Percentiles rank a stretch among this genome's conserved stretches.
phyloP scores from a whole-genome alignment of 2,329 filamentous ascomycete genomes.

The Cytospora leucostoma region DNA sequence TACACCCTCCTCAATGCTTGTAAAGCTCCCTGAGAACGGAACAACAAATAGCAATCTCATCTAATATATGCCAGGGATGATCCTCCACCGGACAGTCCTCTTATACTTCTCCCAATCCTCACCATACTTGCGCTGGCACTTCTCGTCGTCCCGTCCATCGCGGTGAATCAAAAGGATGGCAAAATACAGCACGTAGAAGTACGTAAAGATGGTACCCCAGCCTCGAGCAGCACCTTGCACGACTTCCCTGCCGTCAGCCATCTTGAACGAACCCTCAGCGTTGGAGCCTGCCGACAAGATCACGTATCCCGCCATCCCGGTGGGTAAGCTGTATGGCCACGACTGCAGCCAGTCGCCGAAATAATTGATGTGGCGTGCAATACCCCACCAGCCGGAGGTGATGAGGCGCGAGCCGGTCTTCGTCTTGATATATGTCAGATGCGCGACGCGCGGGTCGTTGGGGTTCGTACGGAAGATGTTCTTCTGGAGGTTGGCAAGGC shows the following conservation, averaged over 20 bases:
- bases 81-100: slow-evolving; percentile 76
- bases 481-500: slow-evolving; percentile 91
- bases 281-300: slow-evolving; percentile 59
- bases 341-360: slow-evolving; percentile 92
- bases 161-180: slow-evolving; percentile 83
- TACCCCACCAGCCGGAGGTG: slow-evolving; percentile 90
- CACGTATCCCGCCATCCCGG: slow-evolving; percentile 78
- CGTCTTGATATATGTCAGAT: slow-evolving; percentile 86
- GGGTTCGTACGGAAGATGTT: slow-evolving; percentile 90
- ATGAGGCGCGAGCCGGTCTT: slow-evolving; percentile 78
- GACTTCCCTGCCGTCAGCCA: slow-evolving; percentile 63
- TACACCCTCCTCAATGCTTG: background rate
- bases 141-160: slow-evolving; percentile 84
- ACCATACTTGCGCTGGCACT: slow-evolving; percentile 89
- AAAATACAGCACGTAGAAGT: slow-evolving; percentile 95
- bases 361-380: slow-evolving; percentile 92
- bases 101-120: slow-evolving; percentile 91
- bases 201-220: slow-evolving; percentile 86
- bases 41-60: background rate
- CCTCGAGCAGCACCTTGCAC: slow-evolving; percentile 73
- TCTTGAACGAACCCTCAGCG: slow-evolving; percentile 56
- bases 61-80: slow-evolving; percentile 83
- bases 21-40: too few species aligned
- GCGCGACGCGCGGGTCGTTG: slow-evolving; percentile 72
- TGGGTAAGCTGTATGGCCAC: slow-evolving; percentile 88